phyloP scores from a whole-genome alignment of 192 early-diverging fungal genomes.

The Linnemannia schmuckeri region DNA sequence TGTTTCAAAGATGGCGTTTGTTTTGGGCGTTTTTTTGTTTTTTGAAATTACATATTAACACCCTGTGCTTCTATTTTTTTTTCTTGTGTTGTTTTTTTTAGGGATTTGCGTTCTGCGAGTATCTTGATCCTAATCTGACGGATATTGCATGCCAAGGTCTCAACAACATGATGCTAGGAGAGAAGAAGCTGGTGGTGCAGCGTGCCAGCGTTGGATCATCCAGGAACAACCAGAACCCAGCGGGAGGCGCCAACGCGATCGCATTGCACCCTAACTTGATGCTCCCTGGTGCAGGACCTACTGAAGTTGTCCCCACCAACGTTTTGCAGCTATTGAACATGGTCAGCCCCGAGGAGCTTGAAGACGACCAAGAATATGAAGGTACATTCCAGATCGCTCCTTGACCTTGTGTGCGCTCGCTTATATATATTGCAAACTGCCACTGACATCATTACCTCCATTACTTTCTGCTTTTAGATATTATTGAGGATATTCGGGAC shows the following conservation, averaged over 20 bases:
- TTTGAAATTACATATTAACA: not conserved
- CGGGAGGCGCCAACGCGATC: constrained; percentile 54
- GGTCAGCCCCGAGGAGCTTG: constrained; percentile 89
- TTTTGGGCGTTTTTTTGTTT: not conserved
- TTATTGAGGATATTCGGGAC: constrained; percentile 89
- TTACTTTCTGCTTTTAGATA: constrained; percentile 66
- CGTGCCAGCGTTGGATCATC: constrained; percentile 89
- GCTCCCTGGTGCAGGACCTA: constrained; percentile 63
- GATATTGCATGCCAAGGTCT: constrained; percentile 96
- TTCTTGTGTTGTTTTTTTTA: constrained; percentile 51
- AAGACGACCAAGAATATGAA: constrained; percentile 87
- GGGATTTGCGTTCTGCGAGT: constrained; percentile 99
- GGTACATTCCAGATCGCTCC: constrained; percentile 59
- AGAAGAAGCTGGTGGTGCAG: constrained; percentile 94
- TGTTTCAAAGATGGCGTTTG: not conserved
- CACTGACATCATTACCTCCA: not conserved
- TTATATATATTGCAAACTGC: not conserved
- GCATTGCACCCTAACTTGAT: constrained; percentile 62
- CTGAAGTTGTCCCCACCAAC: constrained; percentile 77
- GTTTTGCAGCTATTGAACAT: constrained; percentile 96
- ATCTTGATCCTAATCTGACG: constrained; percentile 86
- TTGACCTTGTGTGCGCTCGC: not conserved
- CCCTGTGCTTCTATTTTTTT: not conserved
- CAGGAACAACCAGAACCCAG: constrained; percentile 59
- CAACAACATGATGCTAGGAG: constrained; percentile 95